These are phyloP conservation scores for Kurtzmaniella quercitrusa DNA, from an alignment of 1,139 yeast genomes.

Conservation along the genomic window DNA sequence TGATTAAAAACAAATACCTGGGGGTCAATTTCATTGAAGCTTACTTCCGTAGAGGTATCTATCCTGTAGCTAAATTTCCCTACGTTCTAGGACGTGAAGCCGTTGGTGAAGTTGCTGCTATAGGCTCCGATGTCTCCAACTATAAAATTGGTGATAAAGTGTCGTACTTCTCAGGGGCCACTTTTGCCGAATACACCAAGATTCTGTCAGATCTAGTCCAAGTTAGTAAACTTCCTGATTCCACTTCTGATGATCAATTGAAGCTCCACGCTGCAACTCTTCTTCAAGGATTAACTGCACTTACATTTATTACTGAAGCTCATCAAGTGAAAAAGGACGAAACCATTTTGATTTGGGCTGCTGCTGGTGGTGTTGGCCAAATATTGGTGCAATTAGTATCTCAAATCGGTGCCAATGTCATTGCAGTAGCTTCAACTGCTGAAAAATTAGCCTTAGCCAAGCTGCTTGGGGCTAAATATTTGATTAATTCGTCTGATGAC, in stretches of 20 bases:
- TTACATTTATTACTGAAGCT: slow-evolving; percentile 63
- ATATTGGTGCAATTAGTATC: slow-evolving; percentile 60
- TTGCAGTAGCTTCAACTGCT: slow-evolving; percentile 76
- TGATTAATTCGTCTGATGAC: slow-evolving; percentile 61
- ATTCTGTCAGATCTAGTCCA: slow-evolving; percentile 24
- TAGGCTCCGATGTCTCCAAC: slow-evolving; percentile 56
- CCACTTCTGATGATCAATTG: slow-evolving; percentile 41
- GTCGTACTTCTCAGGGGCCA: slow-evolving; percentile 45
- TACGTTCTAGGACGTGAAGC: slow-evolving; percentile 80
- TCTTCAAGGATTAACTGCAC: slow-evolving; percentile 76
- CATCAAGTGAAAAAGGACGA: slow-evolving; percentile 67
- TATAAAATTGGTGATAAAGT: slow-evolving; percentile 71
- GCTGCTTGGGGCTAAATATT: slow-evolving; percentile 68
- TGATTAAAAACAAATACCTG: slow-evolving; percentile 66
- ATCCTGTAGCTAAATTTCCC: slow-evolving; percentile 54
- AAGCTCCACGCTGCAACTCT: slow-evolving; percentile 57
- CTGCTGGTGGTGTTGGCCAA: slow-evolving; percentile 91
- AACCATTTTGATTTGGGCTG: slow-evolving; percentile 75
- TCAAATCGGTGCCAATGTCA: slow-evolving; percentile 67
- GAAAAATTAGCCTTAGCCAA: slow-evolving; percentile 62
- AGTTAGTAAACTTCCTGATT: slow-evolving; percentile 47
- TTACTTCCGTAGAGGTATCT: slow-evolving; percentile 76
- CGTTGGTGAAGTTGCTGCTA: slow-evolving; percentile 65
- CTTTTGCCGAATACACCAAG: slow-evolving; percentile 74
- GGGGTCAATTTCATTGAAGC: slow-evolving; percentile 83